Evolutionary conservation across 805 yeast genomes (phyloP).

Genomic region (Starmerella vaccinii): DNA sequence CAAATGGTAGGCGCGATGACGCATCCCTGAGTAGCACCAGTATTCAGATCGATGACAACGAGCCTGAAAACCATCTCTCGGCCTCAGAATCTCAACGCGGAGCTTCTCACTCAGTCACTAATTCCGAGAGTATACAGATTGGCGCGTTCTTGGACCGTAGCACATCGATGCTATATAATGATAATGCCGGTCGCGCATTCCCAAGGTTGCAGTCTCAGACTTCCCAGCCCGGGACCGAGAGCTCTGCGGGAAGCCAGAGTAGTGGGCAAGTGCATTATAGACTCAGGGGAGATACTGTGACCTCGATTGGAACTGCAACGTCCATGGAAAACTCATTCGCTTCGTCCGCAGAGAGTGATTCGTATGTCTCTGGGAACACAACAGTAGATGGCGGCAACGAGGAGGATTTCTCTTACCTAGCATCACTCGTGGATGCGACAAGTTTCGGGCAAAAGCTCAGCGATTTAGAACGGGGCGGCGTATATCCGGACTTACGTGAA

Average conservation of each 20-base stretch:
- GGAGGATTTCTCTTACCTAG: slow-evolving; percentile 31
- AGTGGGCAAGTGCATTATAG: slow-evolving; percentile 3
- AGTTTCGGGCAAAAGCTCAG: slow-evolving; percentile 18
- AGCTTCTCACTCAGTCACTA: neutral
- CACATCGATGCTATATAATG: slow-evolving; percentile 22
- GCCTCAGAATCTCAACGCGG: neutral
- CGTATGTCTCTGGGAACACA: slow-evolving; percentile 13
- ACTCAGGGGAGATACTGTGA: slow-evolving; percentile 11
- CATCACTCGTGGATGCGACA: slow-evolving; percentile 28
- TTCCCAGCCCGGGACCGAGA: neutral
- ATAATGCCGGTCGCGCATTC: slow-evolving; percentile 23
- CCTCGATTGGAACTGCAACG: slow-evolving; percentile 14
- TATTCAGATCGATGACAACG: slow-evolving; percentile 7
- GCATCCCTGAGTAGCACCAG: slow-evolving; percentile 22
- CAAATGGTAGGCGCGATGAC: slow-evolving; percentile 20
- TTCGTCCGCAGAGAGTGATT: slow-evolving; percentile 1
- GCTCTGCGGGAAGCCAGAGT: neutral
- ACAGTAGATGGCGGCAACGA: slow-evolving; percentile 20
- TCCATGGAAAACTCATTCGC: slow-evolving; percentile 7
- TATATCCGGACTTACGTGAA: slow-evolving; percentile 30
- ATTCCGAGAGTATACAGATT: slow-evolving; percentile 21
- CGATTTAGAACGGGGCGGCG: slow-evolving; percentile 11
- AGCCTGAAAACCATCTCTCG: neutral
- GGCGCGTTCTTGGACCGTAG: slow-evolving; percentile 23
- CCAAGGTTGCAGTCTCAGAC: slow-evolving; percentile 15